A percentile compares a stretch with the other conserved stretches of the same genome.
phyloP scores from a whole-genome alignment of 73 alveolate species.

The Blepharisma stoltei region DNA sequence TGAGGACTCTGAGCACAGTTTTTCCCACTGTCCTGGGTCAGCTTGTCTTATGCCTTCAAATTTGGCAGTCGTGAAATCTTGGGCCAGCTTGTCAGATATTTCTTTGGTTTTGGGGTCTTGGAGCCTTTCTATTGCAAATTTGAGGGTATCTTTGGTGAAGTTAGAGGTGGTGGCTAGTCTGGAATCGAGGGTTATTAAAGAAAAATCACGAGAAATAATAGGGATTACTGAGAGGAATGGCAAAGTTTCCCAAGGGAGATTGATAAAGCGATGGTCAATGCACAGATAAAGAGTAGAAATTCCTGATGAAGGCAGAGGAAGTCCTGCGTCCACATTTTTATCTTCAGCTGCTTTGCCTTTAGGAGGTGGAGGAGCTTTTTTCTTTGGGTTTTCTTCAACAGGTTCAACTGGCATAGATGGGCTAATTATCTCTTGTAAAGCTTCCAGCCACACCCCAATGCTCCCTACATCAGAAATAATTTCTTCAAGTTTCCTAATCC shows the following conservation, averaged over 20 bases:
- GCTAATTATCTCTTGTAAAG: conserved; percentile 70
- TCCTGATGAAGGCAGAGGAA: conserved; percentile 74
- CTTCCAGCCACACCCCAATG: conserved; percentile 57
- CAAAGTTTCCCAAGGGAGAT: conserved; percentile 83
- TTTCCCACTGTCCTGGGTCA: conserved; percentile 27
- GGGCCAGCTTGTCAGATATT: neutral
- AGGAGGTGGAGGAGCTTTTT: conserved; percentile 43
- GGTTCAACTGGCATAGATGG: conserved; percentile 69
- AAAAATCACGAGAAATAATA: conserved; percentile 78
- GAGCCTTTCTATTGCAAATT: conserved; percentile 53
- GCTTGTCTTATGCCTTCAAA: conserved; percentile 8
- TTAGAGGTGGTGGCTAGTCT: conserved; percentile 72
- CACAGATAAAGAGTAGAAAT: conserved; percentile 73
- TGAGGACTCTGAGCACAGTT: neutral
- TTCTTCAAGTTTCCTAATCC: conserved; percentile 58
- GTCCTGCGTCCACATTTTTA: conserved; percentile 51
- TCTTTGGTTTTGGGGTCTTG: neutral
- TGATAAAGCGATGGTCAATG: conserved; percentile 75
- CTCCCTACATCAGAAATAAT: conserved; percentile 62
- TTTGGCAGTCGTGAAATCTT: conserved; percentile 13
- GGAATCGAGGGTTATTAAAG: conserved; percentile 64
- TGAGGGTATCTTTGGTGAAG: conserved; percentile 50
- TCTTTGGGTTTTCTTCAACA: conserved; percentile 42
- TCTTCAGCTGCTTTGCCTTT: conserved; percentile 55
- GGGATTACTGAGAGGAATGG: conserved; percentile 71